These are phyloP conservation scores for Pueraria montana DNA, from an alignment of 306 rosid species.

Conservation along the genomic window DNA sequence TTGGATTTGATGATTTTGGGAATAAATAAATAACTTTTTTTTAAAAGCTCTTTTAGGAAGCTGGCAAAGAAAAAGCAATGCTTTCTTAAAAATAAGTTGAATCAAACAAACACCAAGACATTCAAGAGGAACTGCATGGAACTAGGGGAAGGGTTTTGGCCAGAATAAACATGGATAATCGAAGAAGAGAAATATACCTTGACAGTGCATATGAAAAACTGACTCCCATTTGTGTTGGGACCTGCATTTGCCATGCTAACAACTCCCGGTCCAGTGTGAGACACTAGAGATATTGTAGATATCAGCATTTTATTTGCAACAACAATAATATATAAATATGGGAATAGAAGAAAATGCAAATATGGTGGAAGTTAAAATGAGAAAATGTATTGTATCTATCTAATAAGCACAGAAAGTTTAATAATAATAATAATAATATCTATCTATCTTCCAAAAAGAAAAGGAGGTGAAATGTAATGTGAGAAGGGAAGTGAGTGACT, in stretches of 20 bases:
- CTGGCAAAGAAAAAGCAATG: background rate
- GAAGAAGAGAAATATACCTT: conserved; percentile 65
- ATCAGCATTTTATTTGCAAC: conserved; percentile 29
- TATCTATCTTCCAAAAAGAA: no score
- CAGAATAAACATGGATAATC: background rate
- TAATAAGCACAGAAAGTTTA: no score
- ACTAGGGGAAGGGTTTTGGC: background rate
- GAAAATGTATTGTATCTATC: no score
- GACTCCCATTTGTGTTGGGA: conserved; percentile 98
- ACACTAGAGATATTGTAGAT: conserved; percentile 61
- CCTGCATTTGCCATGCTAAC: conserved; percentile 99
- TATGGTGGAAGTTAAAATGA: no score
- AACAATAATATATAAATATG: no score
- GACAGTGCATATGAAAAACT: conserved; percentile 94
- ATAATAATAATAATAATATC: no score
- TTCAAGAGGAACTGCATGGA: conserved; percentile 16
- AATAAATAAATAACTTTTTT: background rate
- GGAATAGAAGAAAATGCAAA: no score
- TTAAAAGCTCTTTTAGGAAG: background rate
- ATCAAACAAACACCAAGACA: background rate
- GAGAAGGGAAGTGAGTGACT: conserved; percentile 45
- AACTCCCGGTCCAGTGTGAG: conserved; percentile 87
- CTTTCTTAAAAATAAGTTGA: background rate
- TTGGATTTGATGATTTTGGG: background rate
- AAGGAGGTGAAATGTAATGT: background rate